Evolutionary conservation across 2,329 filamentous ascomycete genomes (phyloP).

Genomic region (Camillea tinctor): DNA sequence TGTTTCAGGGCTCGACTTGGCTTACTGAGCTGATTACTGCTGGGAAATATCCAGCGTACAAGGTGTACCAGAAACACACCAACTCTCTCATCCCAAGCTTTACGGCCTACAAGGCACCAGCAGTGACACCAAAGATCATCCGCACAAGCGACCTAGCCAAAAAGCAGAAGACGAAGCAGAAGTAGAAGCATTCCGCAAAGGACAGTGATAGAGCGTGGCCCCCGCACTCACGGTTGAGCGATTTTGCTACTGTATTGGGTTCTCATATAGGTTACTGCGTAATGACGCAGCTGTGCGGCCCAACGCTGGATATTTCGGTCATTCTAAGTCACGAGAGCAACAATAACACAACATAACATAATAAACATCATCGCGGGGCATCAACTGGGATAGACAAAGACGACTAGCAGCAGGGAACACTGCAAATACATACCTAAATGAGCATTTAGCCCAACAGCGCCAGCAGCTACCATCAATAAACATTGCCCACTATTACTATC

Average conservation of each 20-base stretch:
- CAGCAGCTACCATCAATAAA: neutral
- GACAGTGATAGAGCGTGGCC: neutral
- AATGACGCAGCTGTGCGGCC: neutral
- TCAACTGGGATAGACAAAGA: neutral
- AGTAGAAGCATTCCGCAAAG: slow-evolving; percentile 23
- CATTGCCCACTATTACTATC: neutral
- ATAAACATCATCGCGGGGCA: neutral
- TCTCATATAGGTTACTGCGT: neutral
- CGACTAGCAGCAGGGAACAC: neutral
- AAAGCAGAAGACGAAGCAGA: slow-evolving; percentile 42
- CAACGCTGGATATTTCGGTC: neutral
- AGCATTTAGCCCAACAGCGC: neutral
- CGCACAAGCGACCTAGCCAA: slow-evolving; percentile 51
- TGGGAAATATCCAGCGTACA: slow-evolving; percentile 86
- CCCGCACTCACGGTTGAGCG: neutral
- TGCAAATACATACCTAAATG: neutral
- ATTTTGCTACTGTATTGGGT: neutral
- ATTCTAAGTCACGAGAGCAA: neutral
- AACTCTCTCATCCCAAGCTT: slow-evolving; percentile 76
- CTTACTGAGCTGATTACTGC: slow-evolving; percentile 81
- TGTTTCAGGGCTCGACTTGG: slow-evolving; percentile 88
- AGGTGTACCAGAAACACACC: slow-evolving; percentile 77
- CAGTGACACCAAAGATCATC: slow-evolving; percentile 45
- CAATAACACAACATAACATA: neutral
- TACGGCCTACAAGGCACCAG: slow-evolving; percentile 41